These are phyloP conservation scores for Fermentozyma sake DNA, from an alignment of 1,139 yeast genomes.

Conservation along the genomic window DNA sequence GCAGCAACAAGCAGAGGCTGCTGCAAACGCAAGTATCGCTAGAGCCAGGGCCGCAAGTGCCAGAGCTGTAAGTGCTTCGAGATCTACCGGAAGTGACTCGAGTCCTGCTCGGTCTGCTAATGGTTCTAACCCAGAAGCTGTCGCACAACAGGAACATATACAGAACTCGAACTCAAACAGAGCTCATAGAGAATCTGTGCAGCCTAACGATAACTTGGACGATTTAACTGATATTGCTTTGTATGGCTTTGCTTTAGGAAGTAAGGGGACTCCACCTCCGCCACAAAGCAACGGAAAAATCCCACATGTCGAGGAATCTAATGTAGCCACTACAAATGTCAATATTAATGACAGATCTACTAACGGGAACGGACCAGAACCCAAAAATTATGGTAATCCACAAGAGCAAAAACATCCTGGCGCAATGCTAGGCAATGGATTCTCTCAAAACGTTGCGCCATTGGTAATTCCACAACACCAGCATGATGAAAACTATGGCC, in stretches of 20 bases:
- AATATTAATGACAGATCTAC: background rate
- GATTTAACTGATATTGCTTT: slow-evolving; percentile 45
- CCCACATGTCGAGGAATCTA: background rate
- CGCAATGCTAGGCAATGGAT: slow-evolving; percentile 1
- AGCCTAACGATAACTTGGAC: slow-evolving; percentile 25
- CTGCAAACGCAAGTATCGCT: too few relatives aligned
- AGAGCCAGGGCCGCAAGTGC: too few relatives aligned
- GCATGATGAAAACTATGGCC: slow-evolving; percentile 2
- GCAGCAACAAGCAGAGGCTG: too few relatives aligned
- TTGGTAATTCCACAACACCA: slow-evolving; percentile 1
- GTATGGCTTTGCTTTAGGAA: slow-evolving; percentile 33
- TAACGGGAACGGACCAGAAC: slow-evolving; percentile 2
- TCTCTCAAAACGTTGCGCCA: slow-evolving; percentile 1
- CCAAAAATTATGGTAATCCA: slow-evolving; percentile 3
- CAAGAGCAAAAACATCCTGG: background rate
- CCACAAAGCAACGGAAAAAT: slow-evolving; percentile 2
- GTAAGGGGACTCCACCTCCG: slow-evolving; percentile 16
- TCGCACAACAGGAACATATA: too few relatives aligned
- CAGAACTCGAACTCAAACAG: too few relatives aligned
- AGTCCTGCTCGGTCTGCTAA: too few relatives aligned
- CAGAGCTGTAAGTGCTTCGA: too few relatives aligned
- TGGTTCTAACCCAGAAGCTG: too few relatives aligned
- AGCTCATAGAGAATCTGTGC: slow-evolving; percentile 5
- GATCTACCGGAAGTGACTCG: too few relatives aligned
- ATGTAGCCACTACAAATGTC: too few relatives aligned